Conservation (phyloP, 805 yeast species). For the Maudiozyma bulderi region DNA sequence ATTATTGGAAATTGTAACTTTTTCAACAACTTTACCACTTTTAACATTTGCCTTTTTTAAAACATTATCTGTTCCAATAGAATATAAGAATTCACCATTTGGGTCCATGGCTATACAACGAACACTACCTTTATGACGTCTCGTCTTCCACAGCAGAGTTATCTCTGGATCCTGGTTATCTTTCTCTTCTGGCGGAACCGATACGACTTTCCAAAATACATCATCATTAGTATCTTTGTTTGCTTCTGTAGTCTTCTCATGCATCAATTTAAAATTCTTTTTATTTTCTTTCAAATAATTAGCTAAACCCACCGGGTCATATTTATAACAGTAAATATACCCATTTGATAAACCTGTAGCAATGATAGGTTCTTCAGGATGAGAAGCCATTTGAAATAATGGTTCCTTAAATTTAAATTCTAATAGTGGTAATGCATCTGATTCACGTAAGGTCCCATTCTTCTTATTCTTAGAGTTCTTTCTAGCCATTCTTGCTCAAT, state of each 20-base stretch:
- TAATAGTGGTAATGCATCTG: slow-evolving; percentile 24
- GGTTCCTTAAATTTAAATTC: slow-evolving; percentile 44
- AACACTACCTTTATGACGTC: slow-evolving; percentile 83
- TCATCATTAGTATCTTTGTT: slow-evolving; percentile 2
- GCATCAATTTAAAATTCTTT: slow-evolving; percentile 4
- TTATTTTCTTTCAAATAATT: slow-evolving; percentile 14
- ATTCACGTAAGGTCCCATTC: slow-evolving; percentile 5
- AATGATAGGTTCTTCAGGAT: slow-evolving; percentile 59
- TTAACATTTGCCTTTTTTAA: slow-evolving; percentile 62
- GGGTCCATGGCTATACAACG: slow-evolving; percentile 57
- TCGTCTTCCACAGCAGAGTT: slow-evolving; percentile 64
- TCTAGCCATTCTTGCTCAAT: slow-evolving; percentile 2
- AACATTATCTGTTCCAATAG: slow-evolving; percentile 73
- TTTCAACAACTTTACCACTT: slow-evolving; percentile 68
- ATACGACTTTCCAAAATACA: slow-evolving; percentile 35
- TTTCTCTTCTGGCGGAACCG: slow-evolving; percentile 5
- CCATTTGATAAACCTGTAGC: slow-evolving; percentile 79
- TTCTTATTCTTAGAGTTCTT: slow-evolving; percentile 15
- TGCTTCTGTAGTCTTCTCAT: slow-evolving; percentile 17
- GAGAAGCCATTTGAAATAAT: slow-evolving; percentile 67
- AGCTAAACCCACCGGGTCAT: slow-evolving; percentile 41
- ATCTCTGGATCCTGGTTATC: slow-evolving; percentile 24
- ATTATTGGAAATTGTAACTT: slow-evolving; percentile 20
- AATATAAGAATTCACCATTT: slow-evolving; percentile 41
- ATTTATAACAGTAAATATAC: slow-evolving; percentile 51